Percentiles rank a stretch among this genome's conserved stretches.
These are phyloP conservation scores for Neoascochyta sp. DNA, from an alignment of 2,329 filamentous ascomycete species.

Conservation along the genomic window DNA sequence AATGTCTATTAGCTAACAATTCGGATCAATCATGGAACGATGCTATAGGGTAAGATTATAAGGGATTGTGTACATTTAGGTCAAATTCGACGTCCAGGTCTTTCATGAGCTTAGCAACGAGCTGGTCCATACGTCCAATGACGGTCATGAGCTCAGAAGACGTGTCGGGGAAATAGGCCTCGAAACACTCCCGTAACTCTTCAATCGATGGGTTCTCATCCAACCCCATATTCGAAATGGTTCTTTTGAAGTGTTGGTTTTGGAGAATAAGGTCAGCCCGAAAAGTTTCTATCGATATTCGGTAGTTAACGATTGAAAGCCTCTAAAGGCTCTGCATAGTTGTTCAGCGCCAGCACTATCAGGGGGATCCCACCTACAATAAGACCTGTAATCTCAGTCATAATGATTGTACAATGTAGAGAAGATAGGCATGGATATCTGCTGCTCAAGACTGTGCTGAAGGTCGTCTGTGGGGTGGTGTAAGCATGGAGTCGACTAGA, in stretches of 20 bases:
- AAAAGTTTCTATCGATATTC: slow-evolving; percentile 3
- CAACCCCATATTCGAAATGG: slow-evolving; percentile 1
- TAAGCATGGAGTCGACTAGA: not conserved
- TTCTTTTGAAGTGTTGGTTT: slow-evolving; percentile 3
- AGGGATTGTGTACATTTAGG: slow-evolving; percentile 1
- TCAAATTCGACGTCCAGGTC: slow-evolving; percentile 4
- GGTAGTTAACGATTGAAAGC: slow-evolving; percentile 1
- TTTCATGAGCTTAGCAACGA: slow-evolving; percentile 1
- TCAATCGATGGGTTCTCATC: slow-evolving; percentile 1
- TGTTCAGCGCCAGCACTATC: slow-evolving; percentile 3
- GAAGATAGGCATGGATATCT: not conserved
- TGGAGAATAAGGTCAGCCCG: slow-evolving; percentile 3
- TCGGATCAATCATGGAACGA: not conserved
- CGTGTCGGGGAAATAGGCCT: slow-evolving; percentile 1
- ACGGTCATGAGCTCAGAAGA: slow-evolving; percentile 3
- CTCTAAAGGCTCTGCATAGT: slow-evolving; percentile 2
- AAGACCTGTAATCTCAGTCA: slow-evolving; percentile 4
- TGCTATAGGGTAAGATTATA: slow-evolving; percentile 1
- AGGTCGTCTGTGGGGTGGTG: not conserved
- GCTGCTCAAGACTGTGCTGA: too few species aligned
- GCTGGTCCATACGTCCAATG: slow-evolving; percentile 3
- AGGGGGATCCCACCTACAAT: slow-evolving; percentile 4
- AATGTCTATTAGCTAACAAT: too few species aligned
- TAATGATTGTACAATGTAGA: not conserved
- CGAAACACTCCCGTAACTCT: slow-evolving; percentile 2